These are phyloP conservation scores for Colletotrichum sidae DNA, from an alignment of 2,329 filamentous ascomycete species.

Conservation along the genomic window DNA sequence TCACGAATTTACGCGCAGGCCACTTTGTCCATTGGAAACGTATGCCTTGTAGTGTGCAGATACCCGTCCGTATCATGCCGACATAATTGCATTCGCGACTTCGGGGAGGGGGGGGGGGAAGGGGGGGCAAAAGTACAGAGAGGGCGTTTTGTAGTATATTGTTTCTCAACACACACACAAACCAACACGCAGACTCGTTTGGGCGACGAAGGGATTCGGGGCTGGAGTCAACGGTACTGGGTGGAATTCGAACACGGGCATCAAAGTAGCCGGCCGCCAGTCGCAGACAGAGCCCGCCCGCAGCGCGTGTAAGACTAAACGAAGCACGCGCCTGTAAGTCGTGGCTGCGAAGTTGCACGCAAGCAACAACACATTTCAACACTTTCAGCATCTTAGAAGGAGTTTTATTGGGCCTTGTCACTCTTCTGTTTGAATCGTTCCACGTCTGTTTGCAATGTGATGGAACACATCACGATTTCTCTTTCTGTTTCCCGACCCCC, in stretches of 20 bases:
- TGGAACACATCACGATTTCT: not conserved
- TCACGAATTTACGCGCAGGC: constrained; percentile 33
- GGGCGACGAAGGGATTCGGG: constrained; percentile 16
- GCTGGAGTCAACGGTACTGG: constrained; percentile 12
- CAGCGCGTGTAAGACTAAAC: constrained; percentile 21
- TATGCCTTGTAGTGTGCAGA: constrained; percentile 28
- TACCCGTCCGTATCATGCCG: constrained; percentile 33
- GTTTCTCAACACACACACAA: constrained; percentile 13
- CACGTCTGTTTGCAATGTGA: not conserved
- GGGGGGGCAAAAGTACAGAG: constrained; percentile 4
- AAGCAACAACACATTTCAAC: not conserved
- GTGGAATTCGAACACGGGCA: too few species aligned
- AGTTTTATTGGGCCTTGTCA: not conserved
- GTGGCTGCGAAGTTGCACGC: not conserved
- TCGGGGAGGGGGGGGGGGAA: not conserved
- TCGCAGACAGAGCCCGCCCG: too few species aligned
- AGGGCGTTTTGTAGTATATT: constrained; percentile 32
- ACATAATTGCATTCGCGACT: constrained; percentile 28
- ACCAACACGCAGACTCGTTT: constrained; percentile 13
- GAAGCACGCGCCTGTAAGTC: not conserved
- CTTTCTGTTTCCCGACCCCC: not conserved
- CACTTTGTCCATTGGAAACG: constrained; percentile 22
- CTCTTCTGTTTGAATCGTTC: not conserved
- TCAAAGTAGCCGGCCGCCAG: too few species aligned
- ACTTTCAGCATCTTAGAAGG: constrained; percentile 15